A percentile compares a stretch with the other conserved stretches of the same genome.
Evolutionary conservation across 2,329 filamentous ascomycete species (phyloP).

Genomic region (Aspergillus flavus): DNA sequence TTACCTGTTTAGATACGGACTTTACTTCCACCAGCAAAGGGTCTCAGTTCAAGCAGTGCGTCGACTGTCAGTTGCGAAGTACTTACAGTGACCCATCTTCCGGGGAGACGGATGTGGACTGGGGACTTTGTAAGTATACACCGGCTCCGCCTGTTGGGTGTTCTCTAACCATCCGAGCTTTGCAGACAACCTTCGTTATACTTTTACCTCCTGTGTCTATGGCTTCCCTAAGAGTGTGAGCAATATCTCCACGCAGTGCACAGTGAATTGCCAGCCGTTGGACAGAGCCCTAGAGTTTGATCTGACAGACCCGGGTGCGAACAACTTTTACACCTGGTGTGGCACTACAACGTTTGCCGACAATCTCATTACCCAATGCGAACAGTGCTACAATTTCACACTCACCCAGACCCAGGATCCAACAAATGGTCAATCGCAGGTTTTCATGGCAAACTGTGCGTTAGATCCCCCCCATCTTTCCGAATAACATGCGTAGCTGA

Average conservation of each 20-base stretch:
- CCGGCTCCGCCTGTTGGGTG: neutral
- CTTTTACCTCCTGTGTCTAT: conserved; percentile 48
- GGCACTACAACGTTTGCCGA: conserved; percentile 41
- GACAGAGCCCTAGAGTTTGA: conserved; percentile 34
- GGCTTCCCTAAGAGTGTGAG: conserved; percentile 38
- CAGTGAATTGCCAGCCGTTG: conserved; percentile 45
- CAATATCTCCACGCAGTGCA: conserved; percentile 48
- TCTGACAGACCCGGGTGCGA: conserved; percentile 29
- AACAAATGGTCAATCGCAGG: conserved; percentile 19
- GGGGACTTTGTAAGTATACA: conserved; percentile 48
- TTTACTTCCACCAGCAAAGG: conserved; percentile 39
- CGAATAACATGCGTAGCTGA: conserved; percentile 8
- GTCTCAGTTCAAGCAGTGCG: conserved; percentile 41
- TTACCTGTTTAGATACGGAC: conserved; percentile 44
- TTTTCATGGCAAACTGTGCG: conserved; percentile 49
- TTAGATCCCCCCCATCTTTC: conserved; percentile 9
- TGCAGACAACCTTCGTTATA: conserved; percentile 50
- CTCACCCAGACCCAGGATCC: conserved; percentile 24
- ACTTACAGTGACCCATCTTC: conserved; percentile 34
- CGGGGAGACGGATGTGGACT: conserved; percentile 48
- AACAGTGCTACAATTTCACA: conserved; percentile 48
- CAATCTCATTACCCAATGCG: conserved; percentile 44
- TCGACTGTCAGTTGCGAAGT: conserved; percentile 46
- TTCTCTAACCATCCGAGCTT: conserved; percentile 5
- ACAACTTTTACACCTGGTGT: conserved; percentile 43